These are phyloP conservation scores for Tulasnella calospora DNA, from an alignment of 768 basidiomycete genomes.

Conservation along the genomic window DNA sequence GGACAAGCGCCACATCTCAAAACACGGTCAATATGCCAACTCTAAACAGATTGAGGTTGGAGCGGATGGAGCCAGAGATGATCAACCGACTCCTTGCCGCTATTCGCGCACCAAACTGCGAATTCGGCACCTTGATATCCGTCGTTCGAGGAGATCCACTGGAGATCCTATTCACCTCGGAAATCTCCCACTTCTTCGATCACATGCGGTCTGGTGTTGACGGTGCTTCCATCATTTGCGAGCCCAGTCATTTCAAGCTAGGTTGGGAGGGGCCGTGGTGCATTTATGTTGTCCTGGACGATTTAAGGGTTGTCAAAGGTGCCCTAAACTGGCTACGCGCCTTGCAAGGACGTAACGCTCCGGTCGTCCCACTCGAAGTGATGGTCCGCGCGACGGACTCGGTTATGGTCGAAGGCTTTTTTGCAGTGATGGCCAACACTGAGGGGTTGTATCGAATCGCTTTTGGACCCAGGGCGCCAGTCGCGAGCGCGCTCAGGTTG, in stretches of 20 bases:
- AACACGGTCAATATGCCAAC: background rate
- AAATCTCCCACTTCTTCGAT: background rate
- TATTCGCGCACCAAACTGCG: background rate
- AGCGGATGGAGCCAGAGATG: background rate
- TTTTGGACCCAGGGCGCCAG: background rate
- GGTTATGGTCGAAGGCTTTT: background rate
- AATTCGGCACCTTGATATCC: background rate
- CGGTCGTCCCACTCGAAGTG: background rate
- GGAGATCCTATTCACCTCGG: background rate
- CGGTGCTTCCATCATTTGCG: background rate
- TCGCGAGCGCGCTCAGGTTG: background rate
- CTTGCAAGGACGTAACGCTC: background rate
- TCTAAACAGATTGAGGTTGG: background rate
- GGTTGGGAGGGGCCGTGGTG: background rate
- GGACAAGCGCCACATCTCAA: background rate
- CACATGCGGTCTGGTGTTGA: background rate
- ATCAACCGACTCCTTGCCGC: background rate
- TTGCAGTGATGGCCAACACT: background rate
- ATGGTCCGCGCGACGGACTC: background rate
- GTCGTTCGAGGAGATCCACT: background rate
- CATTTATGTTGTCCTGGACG: background rate
- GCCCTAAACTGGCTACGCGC: background rate
- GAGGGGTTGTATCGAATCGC: background rate
- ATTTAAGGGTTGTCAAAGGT: background rate
- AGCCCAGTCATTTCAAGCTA: background rate